Conservation (phyloP, 306 rosid species). For the Vigna hirtella region DNA sequence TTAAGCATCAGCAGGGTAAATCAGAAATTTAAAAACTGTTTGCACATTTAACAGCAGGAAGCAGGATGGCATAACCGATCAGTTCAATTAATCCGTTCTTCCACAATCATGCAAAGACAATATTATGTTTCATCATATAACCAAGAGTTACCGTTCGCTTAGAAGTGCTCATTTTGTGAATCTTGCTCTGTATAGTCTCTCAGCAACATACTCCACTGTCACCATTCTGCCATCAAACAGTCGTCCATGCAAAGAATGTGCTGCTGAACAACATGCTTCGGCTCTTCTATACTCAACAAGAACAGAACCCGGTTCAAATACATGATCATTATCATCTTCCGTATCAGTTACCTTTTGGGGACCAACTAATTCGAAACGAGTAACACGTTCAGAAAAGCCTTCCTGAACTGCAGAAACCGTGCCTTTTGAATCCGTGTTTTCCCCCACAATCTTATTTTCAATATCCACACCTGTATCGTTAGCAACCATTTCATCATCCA, state of each 20-base stretch:
- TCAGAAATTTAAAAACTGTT: constrained; percentile 1
- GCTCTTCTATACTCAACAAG: constrained; percentile 85
- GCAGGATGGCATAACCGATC: constrained; percentile 9
- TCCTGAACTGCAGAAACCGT: constrained; percentile 45
- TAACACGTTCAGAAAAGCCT: constrained; percentile 37
- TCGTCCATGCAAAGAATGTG: constrained; percentile 83
- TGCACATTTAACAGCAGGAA: constrained; percentile 6
- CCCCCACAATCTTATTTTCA: constrained; percentile 40
- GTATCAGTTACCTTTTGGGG: constrained; percentile 30
- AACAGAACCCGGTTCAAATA: constrained; percentile 68
- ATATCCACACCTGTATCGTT: constrained; percentile 39
- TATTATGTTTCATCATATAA: neutral
- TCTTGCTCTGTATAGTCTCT: constrained; percentile 57
- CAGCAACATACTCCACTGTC: constrained; percentile 68
- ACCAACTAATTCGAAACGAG: constrained; percentile 47
- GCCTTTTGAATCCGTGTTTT: constrained; percentile 32
- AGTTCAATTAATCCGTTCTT: constrained; percentile 17
- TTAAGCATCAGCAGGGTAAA: neutral
- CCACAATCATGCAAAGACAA: constrained; percentile 20
- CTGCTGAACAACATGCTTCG: constrained; percentile 77
- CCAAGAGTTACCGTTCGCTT: constrained; percentile 12
- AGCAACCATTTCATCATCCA: constrained; percentile 40
- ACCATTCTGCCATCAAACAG: constrained; percentile 72
- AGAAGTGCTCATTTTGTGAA: constrained; percentile 59
- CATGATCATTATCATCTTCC: constrained; percentile 46